phyloP scores from a whole-genome alignment of 2,329 filamentous ascomycete species.

The Phaeosphaeria sp. region DNA sequence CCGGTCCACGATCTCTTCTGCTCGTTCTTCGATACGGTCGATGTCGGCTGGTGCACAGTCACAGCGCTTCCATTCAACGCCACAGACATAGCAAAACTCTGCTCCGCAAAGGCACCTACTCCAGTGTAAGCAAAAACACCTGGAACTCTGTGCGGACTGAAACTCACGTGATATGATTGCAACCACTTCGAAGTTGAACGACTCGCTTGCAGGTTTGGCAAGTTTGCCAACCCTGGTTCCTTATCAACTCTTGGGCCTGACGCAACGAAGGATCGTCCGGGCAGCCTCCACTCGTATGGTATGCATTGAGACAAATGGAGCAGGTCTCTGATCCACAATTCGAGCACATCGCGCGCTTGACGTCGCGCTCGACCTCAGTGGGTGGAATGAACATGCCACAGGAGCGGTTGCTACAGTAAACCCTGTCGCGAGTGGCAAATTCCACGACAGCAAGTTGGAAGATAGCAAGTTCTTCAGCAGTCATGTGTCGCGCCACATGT shows the following conservation, averaged over 20 bases:
- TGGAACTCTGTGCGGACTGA: no score
- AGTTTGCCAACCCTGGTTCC: background rate
- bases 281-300: background rate
- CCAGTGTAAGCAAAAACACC: no score
- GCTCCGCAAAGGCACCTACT: background rate
- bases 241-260: background rate
- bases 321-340: background rate
- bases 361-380: background rate
- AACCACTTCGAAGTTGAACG: background rate
- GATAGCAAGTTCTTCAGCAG: background rate
- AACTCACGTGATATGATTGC: background rate
- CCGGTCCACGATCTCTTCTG: conserved; percentile 34
- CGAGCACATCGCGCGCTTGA: background rate
- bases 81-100: background rate
- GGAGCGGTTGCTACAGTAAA: background rate
- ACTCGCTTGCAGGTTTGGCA: background rate
- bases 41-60: conserved; percentile 2
- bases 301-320: background rate
- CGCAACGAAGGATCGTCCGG: background rate
- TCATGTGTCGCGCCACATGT: background rate
- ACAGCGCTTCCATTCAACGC: background rate
- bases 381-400: background rate
- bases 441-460: background rate
- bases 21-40: conserved; percentile 21
- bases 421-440: background rate